Evolutionary conservation across 495 filamentous ascomycete genomes (phyloP).

Genomic region (Aspergillus saccharolyticus): DNA sequence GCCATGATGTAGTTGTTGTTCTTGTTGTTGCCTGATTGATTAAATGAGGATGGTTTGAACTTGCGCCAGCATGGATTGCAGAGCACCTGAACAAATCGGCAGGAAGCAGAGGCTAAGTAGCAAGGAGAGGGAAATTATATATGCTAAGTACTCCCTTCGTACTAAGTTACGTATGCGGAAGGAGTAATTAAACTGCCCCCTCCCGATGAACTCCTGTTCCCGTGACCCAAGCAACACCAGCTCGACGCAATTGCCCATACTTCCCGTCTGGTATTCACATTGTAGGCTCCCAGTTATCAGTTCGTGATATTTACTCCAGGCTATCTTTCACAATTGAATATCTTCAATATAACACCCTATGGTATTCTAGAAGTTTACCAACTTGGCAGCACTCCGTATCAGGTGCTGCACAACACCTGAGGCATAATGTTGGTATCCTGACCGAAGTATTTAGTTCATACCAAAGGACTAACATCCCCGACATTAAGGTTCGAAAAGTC

Average conservation of each 20-base stretch:
- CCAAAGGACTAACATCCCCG: neutral
- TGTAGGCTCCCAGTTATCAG: too few species aligned
- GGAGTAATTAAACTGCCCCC: neutral
- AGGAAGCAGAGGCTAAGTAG: too few species aligned
- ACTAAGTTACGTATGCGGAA: too few species aligned
- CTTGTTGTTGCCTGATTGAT: neutral
- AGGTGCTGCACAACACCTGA: neutral
- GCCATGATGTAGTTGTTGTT: constrained; percentile 11
- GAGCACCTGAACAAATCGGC: too few species aligned
- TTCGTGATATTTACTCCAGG: too few species aligned
- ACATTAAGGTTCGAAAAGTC: constrained; percentile 90
- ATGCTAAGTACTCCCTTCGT: too few species aligned
- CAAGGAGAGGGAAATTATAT: too few species aligned
- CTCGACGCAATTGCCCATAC: constrained; percentile 1
- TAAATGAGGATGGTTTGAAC: too few species aligned
- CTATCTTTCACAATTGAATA: too few species aligned
- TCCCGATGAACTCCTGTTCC: neutral
- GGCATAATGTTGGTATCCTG: constrained; percentile 15
- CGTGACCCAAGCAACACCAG: constrained; percentile 7
- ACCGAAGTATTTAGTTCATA: neutral
- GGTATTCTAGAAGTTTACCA: neutral
- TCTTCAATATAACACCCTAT: neutral
- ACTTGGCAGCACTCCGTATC: neutral
- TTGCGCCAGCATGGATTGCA: too few species aligned
- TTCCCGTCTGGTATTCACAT: too few species aligned